These are phyloP conservation scores for Neopestalotiopsis sp. DNA, from an alignment of 2,329 filamentous ascomycete species.

Conservation along the genomic window DNA sequence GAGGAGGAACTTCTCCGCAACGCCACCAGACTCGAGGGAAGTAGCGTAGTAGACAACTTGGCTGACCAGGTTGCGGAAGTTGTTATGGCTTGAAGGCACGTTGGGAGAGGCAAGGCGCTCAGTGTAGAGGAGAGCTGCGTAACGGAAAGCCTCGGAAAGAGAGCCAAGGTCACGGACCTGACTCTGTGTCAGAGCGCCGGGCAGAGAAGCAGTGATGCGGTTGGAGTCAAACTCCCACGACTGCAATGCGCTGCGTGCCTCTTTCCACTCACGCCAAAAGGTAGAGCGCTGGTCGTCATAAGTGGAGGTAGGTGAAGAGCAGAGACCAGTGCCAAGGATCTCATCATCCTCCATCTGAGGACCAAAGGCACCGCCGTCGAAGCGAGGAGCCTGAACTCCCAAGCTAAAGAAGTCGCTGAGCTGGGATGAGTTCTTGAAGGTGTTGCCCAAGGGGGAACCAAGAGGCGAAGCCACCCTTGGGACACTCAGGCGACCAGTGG, in stretches of 20 bases:
- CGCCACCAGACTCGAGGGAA: conserved; percentile 73
- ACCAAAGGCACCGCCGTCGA: conserved; percentile 72
- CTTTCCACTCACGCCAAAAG: conserved; percentile 91
- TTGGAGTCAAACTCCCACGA: conserved; percentile 77
- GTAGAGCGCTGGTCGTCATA: conserved; percentile 64
- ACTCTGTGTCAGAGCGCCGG: conserved; percentile 54
- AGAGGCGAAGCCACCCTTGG: conserved; percentile 41
- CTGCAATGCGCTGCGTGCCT: conserved; percentile 76
- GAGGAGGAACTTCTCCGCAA: conserved; percentile 84
- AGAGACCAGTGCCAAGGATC: conserved; percentile 45
- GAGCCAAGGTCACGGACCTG: conserved; percentile 78
- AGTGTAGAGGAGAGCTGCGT: conserved; percentile 86
- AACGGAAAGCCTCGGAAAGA: conserved; percentile 89
- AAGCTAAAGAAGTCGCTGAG: conserved; percentile 55
- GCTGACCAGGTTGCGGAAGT: conserved; percentile 83
- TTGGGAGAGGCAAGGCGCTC: conserved; percentile 83
- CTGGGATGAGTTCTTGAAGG: conserved; percentile 46
- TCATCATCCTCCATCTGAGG: conserved; percentile 62
- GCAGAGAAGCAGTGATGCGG: conserved; percentile 55
- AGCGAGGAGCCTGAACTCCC: conserved; percentile 53
- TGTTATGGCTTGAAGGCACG: conserved; percentile 73
- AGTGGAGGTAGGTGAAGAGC: conserved; percentile 48
- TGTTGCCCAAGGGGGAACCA: conserved; percentile 46
- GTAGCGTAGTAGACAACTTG: conserved; percentile 85
- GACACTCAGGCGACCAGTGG: conserved; percentile 31